Base-by-base conservation (phyloP, 108 stramenopile species). In the Hondaea fermentalgiana region DNA sequence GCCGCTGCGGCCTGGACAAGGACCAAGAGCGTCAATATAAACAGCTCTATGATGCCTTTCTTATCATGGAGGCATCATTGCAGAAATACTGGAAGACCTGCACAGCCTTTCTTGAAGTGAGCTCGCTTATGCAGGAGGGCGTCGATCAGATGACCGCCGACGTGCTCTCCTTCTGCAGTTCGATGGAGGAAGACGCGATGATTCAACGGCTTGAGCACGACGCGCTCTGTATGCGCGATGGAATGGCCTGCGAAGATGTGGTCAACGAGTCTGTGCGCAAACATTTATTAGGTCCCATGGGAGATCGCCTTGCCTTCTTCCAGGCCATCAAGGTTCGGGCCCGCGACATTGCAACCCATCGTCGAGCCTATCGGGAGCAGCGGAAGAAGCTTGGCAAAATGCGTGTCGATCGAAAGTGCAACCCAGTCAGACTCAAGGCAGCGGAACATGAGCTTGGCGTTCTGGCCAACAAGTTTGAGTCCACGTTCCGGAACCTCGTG, bases 71-170 rank as follows among this genome's bases (percentile, higher is more conserved):
- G 49, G 76, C 76, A 28, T 83, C 76, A 14, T 35, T 83, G 76
- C 76, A 83, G 49, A 83, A 83, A 45, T 83, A 83, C 28, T 83
- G 76, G 76, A 83, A 83, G 28, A 83, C 76, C n/a, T 83, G 76
- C 51, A 83, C 76, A 35, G 76, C 76, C n/a, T 83, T 83, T 53
- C 76, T 83, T 45, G 49, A 83, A 23, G 76, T 83, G 23, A 83
- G 49, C 49, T 53, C 45, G 45, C 28, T 83, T 0, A 35, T 83
- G 23, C 76, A 83, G 28, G 76, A 83, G 28, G 76, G 76, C 16
- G 51, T 83, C 12, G 76, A 83, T 45, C 76, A 83, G 51, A 83
- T 83, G 76, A 83, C 76, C 12, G 76, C 76, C n/a, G 76, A 83
- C 51, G 76, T 83, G 23, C 51, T 83, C n/a, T 53, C 76, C 1